Evolutionary conservation across 2,329 filamentous ascomycete genomes (phyloP).

Genomic region (Pseudopyrenochaeta lycopersici): DNA sequence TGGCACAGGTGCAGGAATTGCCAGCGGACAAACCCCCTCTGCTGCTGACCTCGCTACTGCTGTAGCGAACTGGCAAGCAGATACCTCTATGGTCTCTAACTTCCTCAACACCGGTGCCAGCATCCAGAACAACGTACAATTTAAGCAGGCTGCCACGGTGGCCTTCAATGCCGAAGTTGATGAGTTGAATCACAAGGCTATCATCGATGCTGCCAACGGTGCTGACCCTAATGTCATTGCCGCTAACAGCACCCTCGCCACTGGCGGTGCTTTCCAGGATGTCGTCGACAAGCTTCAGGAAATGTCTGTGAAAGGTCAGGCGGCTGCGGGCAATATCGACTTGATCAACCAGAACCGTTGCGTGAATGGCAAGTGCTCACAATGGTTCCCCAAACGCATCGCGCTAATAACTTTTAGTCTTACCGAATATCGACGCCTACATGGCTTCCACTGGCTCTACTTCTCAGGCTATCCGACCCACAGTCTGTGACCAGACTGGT

Average conservation of each 20-base stretch:
- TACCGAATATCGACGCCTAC: slow-evolving; percentile 49
- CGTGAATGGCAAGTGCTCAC: slow-evolving; percentile 33
- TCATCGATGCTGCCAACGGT: slow-evolving; percentile 42
- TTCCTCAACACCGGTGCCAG: slow-evolving; percentile 45
- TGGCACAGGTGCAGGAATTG: slow-evolving; percentile 25
- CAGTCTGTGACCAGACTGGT: slow-evolving; percentile 45
- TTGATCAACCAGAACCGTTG: slow-evolving; percentile 50
- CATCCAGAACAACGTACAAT: slow-evolving; percentile 45
- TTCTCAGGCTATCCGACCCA: slow-evolving; percentile 41
- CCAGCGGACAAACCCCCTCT: slow-evolving; percentile 37
- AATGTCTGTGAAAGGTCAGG: slow-evolving; percentile 46
- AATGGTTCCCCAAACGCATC: not conserved
- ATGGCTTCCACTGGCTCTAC: slow-evolving; percentile 44
- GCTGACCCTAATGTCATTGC: slow-evolving; percentile 38
- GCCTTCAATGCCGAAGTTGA: slow-evolving; percentile 51
- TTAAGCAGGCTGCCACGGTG: slow-evolving; percentile 48
- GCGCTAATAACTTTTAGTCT: slow-evolving; percentile 29
- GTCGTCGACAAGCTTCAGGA: slow-evolving; percentile 50
- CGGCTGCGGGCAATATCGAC: slow-evolving; percentile 43
- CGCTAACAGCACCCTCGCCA: slow-evolving; percentile 49
- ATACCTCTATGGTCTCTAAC: slow-evolving; percentile 50
- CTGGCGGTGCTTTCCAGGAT: slow-evolving; percentile 49
- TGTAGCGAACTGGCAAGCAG: slow-evolving; percentile 48
- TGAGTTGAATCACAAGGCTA: slow-evolving; percentile 50
- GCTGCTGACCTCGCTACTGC: slow-evolving; percentile 43